Base-by-base conservation (phyloP, 305 asterid species). In the Fraxinus dipetala region DNA sequence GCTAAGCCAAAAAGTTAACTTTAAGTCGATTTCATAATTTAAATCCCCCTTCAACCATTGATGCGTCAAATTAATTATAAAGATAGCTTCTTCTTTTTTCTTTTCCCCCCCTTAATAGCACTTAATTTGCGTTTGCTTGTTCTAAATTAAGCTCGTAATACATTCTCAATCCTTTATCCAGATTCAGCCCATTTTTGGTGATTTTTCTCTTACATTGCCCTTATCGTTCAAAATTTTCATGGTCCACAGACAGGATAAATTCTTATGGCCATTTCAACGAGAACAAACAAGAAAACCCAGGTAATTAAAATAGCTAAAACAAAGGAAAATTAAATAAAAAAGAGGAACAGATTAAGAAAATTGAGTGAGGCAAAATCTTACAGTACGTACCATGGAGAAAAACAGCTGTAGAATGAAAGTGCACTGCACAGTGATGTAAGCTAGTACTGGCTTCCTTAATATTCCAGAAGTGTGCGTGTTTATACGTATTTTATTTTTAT, bases 201-300 rank as follows among this genome's bases (percentile, higher is more conserved):
- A 67, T 9, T 28, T 11, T 67, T 30, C 36, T 67, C 75, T 28
- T 26, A 28, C 9, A 28, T 30, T 30, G 5, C 36, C 36, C 26
- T 54, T n/a, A n/a, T 30, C 75, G n/a, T 78, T 65, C 83, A 67
- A 67, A 83, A 75, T 45, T 5, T 54, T 63, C 32, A 63, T 63
- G 7, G 63, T 16, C n/a, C 10, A 14, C 63, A 14, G 4, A 59
- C 45, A 36, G 30, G 16, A 81, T 1, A 26, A 48, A 56, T 36
- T 85, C 86, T 72, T 16, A 2, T 54, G 45, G 88, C 85, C 91
- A 91, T 90, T 82, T 83, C 78, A 84, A 77, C 93, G 51, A 80
- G 34, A n/a, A 81, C 83, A 72, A 75, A 36, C n/a, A 30, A 83
- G 38, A 63, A 22, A 67, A 28, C 13, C 75, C 36, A 1, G n/a